These are phyloP conservation scores for Stemphylium lycopersici DNA, from an alignment of 2,329 filamentous ascomycete genomes.

Conservation along the genomic window DNA sequence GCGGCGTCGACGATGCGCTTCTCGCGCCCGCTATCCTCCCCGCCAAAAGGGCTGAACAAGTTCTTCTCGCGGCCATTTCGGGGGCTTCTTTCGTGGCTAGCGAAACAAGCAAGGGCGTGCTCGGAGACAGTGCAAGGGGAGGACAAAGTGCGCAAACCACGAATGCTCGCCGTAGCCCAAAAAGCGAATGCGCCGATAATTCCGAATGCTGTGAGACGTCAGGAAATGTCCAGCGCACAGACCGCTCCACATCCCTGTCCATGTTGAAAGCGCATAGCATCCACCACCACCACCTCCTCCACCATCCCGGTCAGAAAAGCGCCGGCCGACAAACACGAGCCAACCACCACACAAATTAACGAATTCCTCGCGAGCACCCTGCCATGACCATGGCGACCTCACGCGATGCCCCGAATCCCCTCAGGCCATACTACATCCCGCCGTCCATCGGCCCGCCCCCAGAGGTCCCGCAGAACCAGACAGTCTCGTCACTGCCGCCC, in stretches of 20 bases:
- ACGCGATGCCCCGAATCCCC: slow-evolving; percentile 63
- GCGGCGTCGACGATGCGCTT: slow-evolving; percentile 15
- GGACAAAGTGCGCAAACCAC: slow-evolving; percentile 5
- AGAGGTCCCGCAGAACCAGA: slow-evolving; percentile 48
- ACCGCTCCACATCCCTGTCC: slow-evolving; percentile 5
- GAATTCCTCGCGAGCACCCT: slow-evolving; percentile 7
- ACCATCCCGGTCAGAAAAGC: slow-evolving; percentile 6
- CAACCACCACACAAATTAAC: background rate
- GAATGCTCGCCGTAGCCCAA: slow-evolving; percentile 7
- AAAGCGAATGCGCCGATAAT: slow-evolving; percentile 15
- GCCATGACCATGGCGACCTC: slow-evolving; percentile 49
- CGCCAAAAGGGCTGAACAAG: slow-evolving; percentile 12
- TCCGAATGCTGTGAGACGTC: slow-evolving; percentile 24
- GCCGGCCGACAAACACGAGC: slow-evolving; percentile 2
- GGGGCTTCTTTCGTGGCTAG: background rate
- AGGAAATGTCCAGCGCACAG: slow-evolving; percentile 16
- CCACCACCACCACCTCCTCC: too few relatives aligned
- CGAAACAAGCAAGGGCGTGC: background rate
- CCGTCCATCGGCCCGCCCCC: slow-evolving; percentile 68
- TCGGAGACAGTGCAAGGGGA: background rate
- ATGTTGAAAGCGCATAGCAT: slow-evolving; percentile 15
- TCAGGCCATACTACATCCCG: slow-evolving; percentile 74
- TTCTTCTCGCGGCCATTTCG: slow-evolving; percentile 22
- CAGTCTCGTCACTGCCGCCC: slow-evolving; percentile 38
- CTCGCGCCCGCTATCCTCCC: slow-evolving; percentile 12